Percentiles rank a stretch among this genome's conserved stretches.
phyloP scores from a whole-genome alignment of 2,329 filamentous ascomycete genomes.

The Paecilomyces dactylethromorphus region DNA sequence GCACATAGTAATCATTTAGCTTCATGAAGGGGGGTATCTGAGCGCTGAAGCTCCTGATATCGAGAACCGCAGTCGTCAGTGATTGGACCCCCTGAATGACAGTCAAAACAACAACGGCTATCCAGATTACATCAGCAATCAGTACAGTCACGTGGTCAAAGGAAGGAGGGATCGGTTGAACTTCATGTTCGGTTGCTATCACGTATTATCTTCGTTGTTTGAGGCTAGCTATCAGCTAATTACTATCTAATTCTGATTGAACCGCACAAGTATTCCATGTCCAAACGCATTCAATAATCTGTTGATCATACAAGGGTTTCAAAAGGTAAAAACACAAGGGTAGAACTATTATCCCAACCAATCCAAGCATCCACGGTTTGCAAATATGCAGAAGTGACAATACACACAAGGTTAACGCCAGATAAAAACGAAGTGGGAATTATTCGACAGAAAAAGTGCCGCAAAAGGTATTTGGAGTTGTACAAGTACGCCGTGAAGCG shows the following conservation, averaged over 20 bases:
- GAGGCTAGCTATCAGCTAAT: not conserved
- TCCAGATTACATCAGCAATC: not conserved
- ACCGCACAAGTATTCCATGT: not conserved
- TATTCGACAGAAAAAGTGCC: not conserved
- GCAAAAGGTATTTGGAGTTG: constrained; percentile 4
- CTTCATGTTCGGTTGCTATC: not conserved
- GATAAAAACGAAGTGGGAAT: not conserved
- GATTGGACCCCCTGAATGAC: not conserved
- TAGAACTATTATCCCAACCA: not conserved
- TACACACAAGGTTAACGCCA: not conserved
- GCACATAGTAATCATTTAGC: not conserved
- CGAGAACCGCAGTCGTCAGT: not conserved
- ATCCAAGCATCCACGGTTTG: not conserved
- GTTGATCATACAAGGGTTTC: not conserved
- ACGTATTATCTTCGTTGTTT: not conserved
- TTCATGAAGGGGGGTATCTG: not conserved
- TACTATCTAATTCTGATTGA: not conserved
- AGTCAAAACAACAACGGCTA: too few species aligned
- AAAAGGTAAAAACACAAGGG: not conserved
- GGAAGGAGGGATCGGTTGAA: not conserved
- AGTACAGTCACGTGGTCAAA: not conserved
- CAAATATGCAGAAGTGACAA: not conserved
- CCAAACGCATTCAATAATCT: not conserved
- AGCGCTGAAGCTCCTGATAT: not conserved
- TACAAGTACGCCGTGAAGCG: constrained; percentile 16